phyloP scores from a whole-genome alignment of 1,284 basidiomycete species.

The Puccinia hordei region DNA sequence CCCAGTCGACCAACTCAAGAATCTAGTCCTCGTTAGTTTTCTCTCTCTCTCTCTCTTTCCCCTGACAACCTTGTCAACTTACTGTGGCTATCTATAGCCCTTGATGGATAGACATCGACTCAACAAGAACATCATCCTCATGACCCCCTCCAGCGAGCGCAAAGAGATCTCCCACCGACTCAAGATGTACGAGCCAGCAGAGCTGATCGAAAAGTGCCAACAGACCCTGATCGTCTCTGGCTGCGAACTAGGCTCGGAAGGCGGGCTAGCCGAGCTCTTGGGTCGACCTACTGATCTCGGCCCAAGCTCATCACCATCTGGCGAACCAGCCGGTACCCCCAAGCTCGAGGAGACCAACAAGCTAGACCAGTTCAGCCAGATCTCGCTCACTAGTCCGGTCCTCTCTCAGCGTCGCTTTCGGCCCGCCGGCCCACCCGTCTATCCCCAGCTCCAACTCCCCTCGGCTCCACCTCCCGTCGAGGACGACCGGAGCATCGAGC shows the following conservation, averaged over 20 bases:
- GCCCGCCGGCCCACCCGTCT: too few species aligned
- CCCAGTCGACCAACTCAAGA: not conserved
- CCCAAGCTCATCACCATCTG: too few species aligned
- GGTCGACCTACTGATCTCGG: too few species aligned
- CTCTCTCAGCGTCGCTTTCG: too few species aligned
- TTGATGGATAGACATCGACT: conserved; percentile 23
- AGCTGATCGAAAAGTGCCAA: conserved; percentile 41
- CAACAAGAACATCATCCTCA: not conserved
- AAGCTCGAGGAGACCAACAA: too few species aligned
- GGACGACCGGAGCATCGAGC: too few species aligned
- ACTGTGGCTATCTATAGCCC: conserved; percentile 12
- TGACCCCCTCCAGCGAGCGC: conserved; percentile 15
- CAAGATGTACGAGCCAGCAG: conserved; percentile 37
- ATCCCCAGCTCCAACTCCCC: too few species aligned
- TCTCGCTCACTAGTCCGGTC: too few species aligned
- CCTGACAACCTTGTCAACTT: too few species aligned
- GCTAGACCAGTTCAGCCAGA: too few species aligned
- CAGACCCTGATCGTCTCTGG: not conserved
- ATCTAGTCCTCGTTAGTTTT: not conserved
- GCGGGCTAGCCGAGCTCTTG: not conserved
- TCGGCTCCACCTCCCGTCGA: not conserved
- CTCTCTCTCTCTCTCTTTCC: not conserved
- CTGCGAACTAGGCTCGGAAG: too few species aligned
- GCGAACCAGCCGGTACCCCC: too few species aligned
- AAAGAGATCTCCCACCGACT: conserved; percentile 33